These are phyloP conservation scores for Elasticomyces elasticus DNA, from an alignment of 495 filamentous ascomycete genomes.

Conservation along the genomic window DNA sequence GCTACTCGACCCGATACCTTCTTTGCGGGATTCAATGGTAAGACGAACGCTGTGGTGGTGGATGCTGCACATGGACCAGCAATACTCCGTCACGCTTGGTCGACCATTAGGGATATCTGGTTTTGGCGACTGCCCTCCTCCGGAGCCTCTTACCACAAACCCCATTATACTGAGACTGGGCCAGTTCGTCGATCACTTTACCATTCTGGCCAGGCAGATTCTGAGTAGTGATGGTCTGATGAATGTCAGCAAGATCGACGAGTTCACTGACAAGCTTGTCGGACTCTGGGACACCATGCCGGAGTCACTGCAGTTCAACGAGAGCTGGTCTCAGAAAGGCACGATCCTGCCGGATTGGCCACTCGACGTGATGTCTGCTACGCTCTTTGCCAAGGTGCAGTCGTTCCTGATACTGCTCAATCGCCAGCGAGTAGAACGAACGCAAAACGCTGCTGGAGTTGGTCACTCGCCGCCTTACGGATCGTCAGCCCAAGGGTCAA, in stretches of 20 bases:
- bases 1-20: slow-evolving; percentile 36
- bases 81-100: slow-evolving; percentile 41
- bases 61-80: slow-evolving; percentile 43
- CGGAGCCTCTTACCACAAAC: slow-evolving; percentile 34
- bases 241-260: slow-evolving; percentile 35
- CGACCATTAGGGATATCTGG: slow-evolving; percentile 39
- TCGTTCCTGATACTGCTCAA: slow-evolving; percentile 40
- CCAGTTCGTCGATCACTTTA: slow-evolving; percentile 37
- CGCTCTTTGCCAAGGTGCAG: slow-evolving; percentile 37
- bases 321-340: slow-evolving; percentile 34
- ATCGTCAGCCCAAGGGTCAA: slow-evolving; percentile 7
- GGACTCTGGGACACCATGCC: slow-evolving; percentile 36
- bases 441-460: slow-evolving; percentile 22
- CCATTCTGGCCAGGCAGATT: slow-evolving; percentile 39
- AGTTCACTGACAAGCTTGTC: slow-evolving; percentile 35
- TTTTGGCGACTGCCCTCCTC: slow-evolving; percentile 38
- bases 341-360: slow-evolving; percentile 37
- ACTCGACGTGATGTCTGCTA: slow-evolving; percentile 34
- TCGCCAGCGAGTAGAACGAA: slow-evolving; percentile 32
- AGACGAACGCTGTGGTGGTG: slow-evolving; percentile 41
- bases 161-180: slow-evolving; percentile 32
- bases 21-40: slow-evolving; percentile 31
- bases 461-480: slow-evolving; percentile 1
- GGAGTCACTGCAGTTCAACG: slow-evolving; percentile 36
- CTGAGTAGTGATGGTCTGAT: slow-evolving; percentile 34